phyloP scores from a whole-genome alignment of 306 rosid species.

The Delonix regia region DNA sequence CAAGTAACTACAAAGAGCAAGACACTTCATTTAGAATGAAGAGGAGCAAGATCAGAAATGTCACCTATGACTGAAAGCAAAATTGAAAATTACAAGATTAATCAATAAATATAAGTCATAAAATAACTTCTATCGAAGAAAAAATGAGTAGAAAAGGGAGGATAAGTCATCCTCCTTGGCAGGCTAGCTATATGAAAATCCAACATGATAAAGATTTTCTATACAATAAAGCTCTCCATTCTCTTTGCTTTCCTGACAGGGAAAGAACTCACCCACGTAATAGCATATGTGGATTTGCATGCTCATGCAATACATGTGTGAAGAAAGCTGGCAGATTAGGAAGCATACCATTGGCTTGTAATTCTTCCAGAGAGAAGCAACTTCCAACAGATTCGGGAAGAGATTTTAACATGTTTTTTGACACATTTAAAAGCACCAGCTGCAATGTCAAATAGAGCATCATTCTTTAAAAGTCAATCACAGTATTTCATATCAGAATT shows the following conservation, averaged over 20 bases:
- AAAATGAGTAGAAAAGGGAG: conserved; percentile 19
- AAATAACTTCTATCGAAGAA: conserved; percentile 23
- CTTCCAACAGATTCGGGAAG: conserved; percentile 96
- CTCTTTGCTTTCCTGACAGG: conserved; percentile 6
- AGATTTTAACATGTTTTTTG: conserved; percentile 77
- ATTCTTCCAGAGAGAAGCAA: conserved; percentile 95
- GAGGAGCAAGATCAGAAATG: conserved; percentile 12
- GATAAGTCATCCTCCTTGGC: neutral
- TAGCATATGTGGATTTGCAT: conserved; percentile 20
- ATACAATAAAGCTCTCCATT: conserved; percentile 3
- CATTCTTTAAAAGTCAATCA: conserved; percentile 38
- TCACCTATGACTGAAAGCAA: conserved; percentile 5
- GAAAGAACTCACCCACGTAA: neutral
- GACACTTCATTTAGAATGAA: conserved; percentile 18
- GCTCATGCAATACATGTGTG: conserved; percentile 24
- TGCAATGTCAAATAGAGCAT: conserved; percentile 55
- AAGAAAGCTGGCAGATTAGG: conserved; percentile 13
- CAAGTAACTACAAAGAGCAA: conserved; percentile 12
- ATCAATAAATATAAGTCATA: neutral
- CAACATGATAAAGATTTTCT: neutral
- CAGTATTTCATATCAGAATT: conserved; percentile 8
- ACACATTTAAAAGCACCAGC: conserved; percentile 79
- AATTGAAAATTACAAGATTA: conserved; percentile 25
- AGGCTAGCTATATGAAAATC: conserved; percentile 20
- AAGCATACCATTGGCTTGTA: conserved; percentile 83